These are phyloP conservation scores for Parasarocladium wereldwijsianum DNA, from an alignment of 2,329 filamentous ascomycete genomes.

Conservation along the genomic window DNA sequence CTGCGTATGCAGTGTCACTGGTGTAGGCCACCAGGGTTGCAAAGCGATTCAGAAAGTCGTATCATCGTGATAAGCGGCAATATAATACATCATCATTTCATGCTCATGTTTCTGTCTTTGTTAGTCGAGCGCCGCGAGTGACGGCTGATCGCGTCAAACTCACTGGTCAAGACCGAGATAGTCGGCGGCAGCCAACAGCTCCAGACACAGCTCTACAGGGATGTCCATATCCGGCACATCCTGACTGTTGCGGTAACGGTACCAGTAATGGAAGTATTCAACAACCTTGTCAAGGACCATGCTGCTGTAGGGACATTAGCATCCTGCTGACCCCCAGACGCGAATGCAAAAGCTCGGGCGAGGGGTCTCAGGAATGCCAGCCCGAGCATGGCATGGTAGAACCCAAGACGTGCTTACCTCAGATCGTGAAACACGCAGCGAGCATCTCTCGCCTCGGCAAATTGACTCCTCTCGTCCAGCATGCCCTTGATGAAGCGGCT, in stretches of 20 bases:
- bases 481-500: conserved; percentile 62
- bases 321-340: not conserved
- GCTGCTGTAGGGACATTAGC: conserved; percentile 45
- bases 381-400: too few relatives aligned
- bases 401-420: conserved; percentile 37
- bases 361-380: too few relatives aligned
- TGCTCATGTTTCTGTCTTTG: conserved; percentile 21
- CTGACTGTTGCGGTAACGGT: conserved; percentile 53
- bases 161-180: conserved; percentile 54
- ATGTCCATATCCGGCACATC: conserved; percentile 73
- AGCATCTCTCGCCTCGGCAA: conserved; percentile 48
- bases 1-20: too few relatives aligned
- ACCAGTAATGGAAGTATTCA: conserved; percentile 74
- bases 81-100: conserved; percentile 17
- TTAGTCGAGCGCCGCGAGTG: conserved; percentile 14
- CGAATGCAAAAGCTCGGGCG: not conserved
- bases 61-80: not conserved
- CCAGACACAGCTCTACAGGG: conserved; percentile 62
- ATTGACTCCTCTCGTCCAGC: conserved; percentile 55
- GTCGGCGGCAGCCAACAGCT: conserved; percentile 64
- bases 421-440: conserved; percentile 58
- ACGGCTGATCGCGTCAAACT: conserved; percentile 9
- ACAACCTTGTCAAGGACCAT: conserved; percentile 66
- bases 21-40: conserved; percentile 1
- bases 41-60: conserved; percentile 1